phyloP scores from a whole-genome alignment of 2,329 filamentous ascomycete genomes.

The Cladosporium sp. region DNA sequence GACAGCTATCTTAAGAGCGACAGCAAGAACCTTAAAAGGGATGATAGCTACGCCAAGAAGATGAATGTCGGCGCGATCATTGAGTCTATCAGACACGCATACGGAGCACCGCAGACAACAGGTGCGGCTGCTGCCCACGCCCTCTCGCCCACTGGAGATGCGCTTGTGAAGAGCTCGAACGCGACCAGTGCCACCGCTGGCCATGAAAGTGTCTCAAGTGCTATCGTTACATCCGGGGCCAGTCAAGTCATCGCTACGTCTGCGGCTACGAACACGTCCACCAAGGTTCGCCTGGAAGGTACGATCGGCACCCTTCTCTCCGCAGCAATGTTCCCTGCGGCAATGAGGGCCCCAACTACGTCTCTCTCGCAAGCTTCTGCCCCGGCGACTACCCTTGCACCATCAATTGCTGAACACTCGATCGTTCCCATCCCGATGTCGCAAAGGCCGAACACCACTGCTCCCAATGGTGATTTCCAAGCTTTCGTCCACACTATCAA shows the following conservation, averaged over 20 bases:
- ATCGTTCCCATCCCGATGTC: conserved; percentile 6
- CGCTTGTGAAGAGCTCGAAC: neutral
- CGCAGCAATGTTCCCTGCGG: conserved; percentile 4
- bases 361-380: neutral
- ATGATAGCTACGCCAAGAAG: neutral
- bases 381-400: neutral
- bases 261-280: neutral
- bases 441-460: conserved; percentile 5
- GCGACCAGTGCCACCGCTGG: neutral
- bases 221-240: neutral
- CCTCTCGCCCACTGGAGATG: neutral
- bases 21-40: neutral
- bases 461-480: neutral
- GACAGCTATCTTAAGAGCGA: neutral
- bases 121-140: neutral
- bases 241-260: neutral
- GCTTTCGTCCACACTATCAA: conserved; percentile 14
- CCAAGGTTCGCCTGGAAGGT: conserved; percentile 1
- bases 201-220: neutral
- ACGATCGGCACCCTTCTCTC: conserved; percentile 10
- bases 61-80: neutral
- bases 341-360: conserved; percentile 1
- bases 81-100: neutral
- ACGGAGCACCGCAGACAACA: neutral
- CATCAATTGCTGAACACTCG: neutral